Evolutionary conservation across 2,329 filamentous ascomycete genomes (phyloP), one percentile per base, ranked within the genome.

Genomic region (Aurifilum marmelostoma): DNA sequence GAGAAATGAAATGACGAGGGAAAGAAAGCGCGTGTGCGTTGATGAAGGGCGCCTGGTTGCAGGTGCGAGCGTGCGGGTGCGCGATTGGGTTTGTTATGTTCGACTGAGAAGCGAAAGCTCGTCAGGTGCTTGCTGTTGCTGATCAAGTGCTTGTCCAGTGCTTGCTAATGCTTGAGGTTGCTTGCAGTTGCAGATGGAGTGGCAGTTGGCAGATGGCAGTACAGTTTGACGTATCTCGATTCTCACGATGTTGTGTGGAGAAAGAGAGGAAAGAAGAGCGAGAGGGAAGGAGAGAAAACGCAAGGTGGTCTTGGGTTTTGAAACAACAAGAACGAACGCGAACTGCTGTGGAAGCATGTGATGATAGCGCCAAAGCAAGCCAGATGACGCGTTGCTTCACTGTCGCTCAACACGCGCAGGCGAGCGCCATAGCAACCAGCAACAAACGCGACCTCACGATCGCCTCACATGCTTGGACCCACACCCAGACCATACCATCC

Each of bases 41-140:
- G 62, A n/a, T n/a, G 24, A 39, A 39, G 52, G 14, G 52, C 27
- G 24, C 27, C 52, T 56, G 34, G 24, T 27, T 29, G 63, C 58
- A 66, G 63, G 63, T 50, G 54, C 63, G 54, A 69, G 29, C 29
- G 29, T 59, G 29, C 52, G 27, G 18, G 54, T 11, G 11, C 18
- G 61, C 47, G 3, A 63, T n/a, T 11, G 11, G 21, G 43, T 47
- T 34, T 63, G 41, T 41, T 27, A 9, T 11, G 24, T n/a, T 50
- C 54, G 54, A 58, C 27, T 21, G 27, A 58, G 50, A 54, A 54
- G 9, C n/a, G 24, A 56, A 8, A 18, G 52, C 52, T 56, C 18
- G 52, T 56, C 43, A 47, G 21, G 2, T 47, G 43, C 43, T 47
- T 21, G 43, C 18, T 47, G 43, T n/a, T 47, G 43, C 43, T n/a